Evolutionary conservation across 805 yeast species (phyloP).

Genomic region (Metschnikowia similis): DNA sequence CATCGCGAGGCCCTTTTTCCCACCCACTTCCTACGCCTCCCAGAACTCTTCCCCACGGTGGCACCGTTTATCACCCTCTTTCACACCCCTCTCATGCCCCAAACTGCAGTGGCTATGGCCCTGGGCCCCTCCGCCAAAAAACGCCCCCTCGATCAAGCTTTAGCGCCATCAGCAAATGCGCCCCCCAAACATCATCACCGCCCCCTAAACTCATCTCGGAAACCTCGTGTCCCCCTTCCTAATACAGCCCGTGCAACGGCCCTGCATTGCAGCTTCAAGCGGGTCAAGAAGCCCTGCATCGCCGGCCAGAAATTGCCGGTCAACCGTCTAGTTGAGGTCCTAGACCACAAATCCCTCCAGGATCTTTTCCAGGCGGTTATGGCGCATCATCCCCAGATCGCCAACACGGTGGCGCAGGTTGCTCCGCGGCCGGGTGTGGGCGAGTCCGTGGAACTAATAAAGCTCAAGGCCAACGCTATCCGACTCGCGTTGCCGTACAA

Average conservation of each 20-base stretch:
- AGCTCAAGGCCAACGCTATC: conserved; percentile 43
- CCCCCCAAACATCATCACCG: not conserved
- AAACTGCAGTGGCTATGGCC: conserved; percentile 1
- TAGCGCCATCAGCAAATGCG: conserved; percentile 1
- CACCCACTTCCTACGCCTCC: not conserved
- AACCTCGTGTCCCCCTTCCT: not conserved
- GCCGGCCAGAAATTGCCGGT: conserved; percentile 61
- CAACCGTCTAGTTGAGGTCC: conserved; percentile 60
- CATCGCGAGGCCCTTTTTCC: not conserved
- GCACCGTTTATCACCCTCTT: not conserved
- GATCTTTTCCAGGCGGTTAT: conserved; percentile 50
- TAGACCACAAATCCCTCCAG: conserved; percentile 56
- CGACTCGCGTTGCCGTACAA: conserved; percentile 62
- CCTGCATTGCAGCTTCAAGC: conserved; percentile 17
- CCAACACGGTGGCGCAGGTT: conserved; percentile 43
- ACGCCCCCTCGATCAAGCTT: not conserved
- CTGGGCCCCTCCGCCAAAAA: conserved; percentile 1
- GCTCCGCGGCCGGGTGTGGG: conserved; percentile 58
- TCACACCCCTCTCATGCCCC: not conserved
- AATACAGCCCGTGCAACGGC: not conserved
- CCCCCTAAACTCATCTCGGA: not conserved
- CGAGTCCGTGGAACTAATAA: conserved; percentile 48
- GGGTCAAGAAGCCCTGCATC: conserved; percentile 41
- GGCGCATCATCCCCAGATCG: conserved; percentile 57
- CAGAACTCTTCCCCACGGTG: not conserved